Conservation (phyloP, 305 asterid genomes). For the Plantago lanceolata region DNA sequence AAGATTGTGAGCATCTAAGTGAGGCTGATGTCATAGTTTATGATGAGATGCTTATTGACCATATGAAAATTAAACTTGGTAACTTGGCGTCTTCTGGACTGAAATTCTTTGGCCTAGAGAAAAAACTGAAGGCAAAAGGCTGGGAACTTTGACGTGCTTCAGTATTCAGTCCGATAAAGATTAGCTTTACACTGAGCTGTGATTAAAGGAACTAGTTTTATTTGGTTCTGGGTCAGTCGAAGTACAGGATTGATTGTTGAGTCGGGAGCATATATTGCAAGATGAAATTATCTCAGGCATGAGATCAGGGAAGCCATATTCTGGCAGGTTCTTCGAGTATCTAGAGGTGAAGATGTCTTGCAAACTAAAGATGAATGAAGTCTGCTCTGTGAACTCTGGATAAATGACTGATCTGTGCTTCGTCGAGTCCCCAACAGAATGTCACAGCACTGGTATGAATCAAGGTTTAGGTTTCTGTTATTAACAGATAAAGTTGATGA, state of each 20-base stretch:
- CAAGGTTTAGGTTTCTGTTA: background rate
- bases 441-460: background rate
- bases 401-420: background rate
- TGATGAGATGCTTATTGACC: conserved; percentile 76
- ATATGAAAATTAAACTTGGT: conserved; percentile 80
- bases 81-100: conserved; percentile 71
- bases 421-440: background rate
- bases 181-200: background rate
- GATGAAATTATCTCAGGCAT: background rate
- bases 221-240: background rate
- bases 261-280: background rate
- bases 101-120: conserved; percentile 79
- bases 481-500: too few relatives aligned
- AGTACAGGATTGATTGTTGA: too few relatives aligned
- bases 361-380: background rate
- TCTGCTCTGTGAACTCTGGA: background rate
- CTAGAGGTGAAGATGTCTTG: background rate
- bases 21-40: conserved; percentile 67
- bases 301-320: background rate
- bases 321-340: background rate
- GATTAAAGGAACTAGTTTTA: too few relatives aligned
- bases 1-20: conserved; percentile 39
- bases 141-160: conserved; percentile 25
- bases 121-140: conserved; percentile 64
- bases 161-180: background rate